A percentile compares a stretch with the other conserved stretches of the same genome.
Evolutionary conservation across 2,329 filamentous ascomycete genomes (phyloP).

Genomic region (Triangularia verruculosa): DNA sequence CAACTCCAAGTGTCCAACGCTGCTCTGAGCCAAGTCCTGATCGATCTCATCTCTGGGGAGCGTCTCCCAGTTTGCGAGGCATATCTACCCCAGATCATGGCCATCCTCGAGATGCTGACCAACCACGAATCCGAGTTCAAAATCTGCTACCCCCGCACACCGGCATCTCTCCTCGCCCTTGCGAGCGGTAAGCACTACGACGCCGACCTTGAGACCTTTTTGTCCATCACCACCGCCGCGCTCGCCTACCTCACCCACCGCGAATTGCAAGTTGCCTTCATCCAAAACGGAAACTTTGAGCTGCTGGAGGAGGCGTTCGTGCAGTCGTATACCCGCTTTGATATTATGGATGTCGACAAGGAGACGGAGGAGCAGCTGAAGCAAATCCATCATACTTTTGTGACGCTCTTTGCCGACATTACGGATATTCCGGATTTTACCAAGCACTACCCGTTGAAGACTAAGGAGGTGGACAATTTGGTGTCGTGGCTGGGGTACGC

Average conservation of each 20-base stretch:
- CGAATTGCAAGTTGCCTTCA: slow-evolving; percentile 47
- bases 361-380: slow-evolving; percentile 47
- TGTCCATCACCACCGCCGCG: slow-evolving; percentile 49
- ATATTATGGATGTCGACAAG: slow-evolving; percentile 40
- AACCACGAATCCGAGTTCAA: slow-evolving; percentile 48
- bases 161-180: slow-evolving; percentile 48
- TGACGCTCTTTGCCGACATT: slow-evolving; percentile 49
- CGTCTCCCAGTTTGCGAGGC: slow-evolving; percentile 40
- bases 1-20: slow-evolving; percentile 54
- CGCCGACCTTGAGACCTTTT: slow-evolving; percentile 54
- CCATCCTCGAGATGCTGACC: slow-evolving; percentile 53
- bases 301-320: slow-evolving; percentile 49
- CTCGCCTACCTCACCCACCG: slow-evolving; percentile 55
- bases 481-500: slow-evolving; percentile 40
- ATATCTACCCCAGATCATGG: slow-evolving; percentile 53
- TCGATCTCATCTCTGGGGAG: slow-evolving; percentile 48
- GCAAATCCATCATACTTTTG: slow-evolving; percentile 48
- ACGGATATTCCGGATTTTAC: slow-evolving; percentile 44
- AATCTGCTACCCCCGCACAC: slow-evolving; percentile 45
- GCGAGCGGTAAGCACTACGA: slow-evolving; percentile 41
- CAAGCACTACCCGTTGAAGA: slow-evolving; percentile 37
- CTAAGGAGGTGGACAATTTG: slow-evolving; percentile 37
- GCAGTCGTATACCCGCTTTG: slow-evolving; percentile 45
- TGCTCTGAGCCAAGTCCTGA: slow-evolving; percentile 47
- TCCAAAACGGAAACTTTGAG: slow-evolving; percentile 39